Evolutionary conservation across 1,284 basidiomycete genomes (phyloP).

Genomic region (Tylopilus orsonianus): DNA sequence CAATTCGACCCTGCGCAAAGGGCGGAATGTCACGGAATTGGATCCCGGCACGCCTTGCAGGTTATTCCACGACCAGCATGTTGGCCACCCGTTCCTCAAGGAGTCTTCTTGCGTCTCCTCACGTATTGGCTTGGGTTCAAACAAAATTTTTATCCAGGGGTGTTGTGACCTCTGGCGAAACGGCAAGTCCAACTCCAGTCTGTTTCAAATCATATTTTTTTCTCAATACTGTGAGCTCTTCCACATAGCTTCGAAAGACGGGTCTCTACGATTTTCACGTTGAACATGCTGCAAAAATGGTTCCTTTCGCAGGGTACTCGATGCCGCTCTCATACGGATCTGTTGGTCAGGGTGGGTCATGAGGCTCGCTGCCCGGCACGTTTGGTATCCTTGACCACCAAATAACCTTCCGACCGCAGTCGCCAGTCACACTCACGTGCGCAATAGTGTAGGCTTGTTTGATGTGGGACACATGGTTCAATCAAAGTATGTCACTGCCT

Average conservation of each 20-base stretch:
- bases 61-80: slow-evolving; percentile 12
- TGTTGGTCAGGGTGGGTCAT: slow-evolving; percentile 72
- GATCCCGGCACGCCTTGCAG: not conserved
- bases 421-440: slow-evolving; percentile 89
- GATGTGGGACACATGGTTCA: slow-evolving; percentile 99
- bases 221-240: slow-evolving; percentile 2
- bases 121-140: slow-evolving; percentile 1
- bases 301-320: slow-evolving; percentile 91
- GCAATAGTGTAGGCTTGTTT: slow-evolving; percentile 84
- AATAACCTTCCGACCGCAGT: slow-evolving; percentile 46
- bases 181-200: slow-evolving; percentile 10
- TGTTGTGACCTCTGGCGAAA: slow-evolving; percentile 23
- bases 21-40: slow-evolving; percentile 5
- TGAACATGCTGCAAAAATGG: slow-evolving; percentile 88
- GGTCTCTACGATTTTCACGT: slow-evolving; percentile 92
- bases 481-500: slow-evolving; percentile 53
- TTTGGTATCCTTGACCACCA: slow-evolving; percentile 17
- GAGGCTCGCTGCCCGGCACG: not conserved
- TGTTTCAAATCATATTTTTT: not conserved
- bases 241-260: slow-evolving; percentile 45
- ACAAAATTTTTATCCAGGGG: slow-evolving; percentile 6
- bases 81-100: slow-evolving; percentile 1
- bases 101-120: slow-evolving; percentile 3
- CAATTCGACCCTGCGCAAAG: slow-evolving; percentile 8
- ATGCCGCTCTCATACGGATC: slow-evolving; percentile 92